phyloP scores from a whole-genome alignment of 106 monocot genomes.

The Iris macrosiphon region DNA sequence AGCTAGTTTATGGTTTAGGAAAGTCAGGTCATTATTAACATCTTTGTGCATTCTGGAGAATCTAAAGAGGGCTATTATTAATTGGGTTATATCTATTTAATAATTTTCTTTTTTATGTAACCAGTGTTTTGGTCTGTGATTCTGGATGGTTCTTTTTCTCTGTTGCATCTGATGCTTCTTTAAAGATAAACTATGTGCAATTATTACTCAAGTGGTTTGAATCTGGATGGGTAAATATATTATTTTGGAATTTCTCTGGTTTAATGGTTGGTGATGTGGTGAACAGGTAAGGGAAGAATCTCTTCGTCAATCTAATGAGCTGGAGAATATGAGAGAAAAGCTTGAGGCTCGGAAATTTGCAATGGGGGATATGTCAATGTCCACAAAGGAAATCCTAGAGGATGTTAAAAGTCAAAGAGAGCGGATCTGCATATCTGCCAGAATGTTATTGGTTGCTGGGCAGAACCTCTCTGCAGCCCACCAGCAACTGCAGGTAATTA shows the following conservation, averaged over 20 bases:
- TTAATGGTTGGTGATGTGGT: conserved; percentile 4
- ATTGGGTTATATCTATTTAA: no score
- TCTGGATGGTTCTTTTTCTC: no score
- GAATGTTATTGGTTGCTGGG: conserved; percentile 52
- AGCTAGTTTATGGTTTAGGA: no score
- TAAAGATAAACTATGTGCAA: no score
- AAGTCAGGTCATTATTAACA: no score
- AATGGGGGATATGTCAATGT: conserved; percentile 37
- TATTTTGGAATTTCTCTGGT: not conserved
- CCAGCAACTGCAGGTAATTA: conserved; percentile 66
- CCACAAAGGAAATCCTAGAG: conserved; percentile 43
- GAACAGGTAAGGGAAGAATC: conserved; percentile 52
- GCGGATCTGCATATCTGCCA: conserved; percentile 41
- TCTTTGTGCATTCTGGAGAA: no score
- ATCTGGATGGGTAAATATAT: not conserved
- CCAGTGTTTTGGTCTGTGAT: no score
- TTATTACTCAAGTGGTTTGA: no score
- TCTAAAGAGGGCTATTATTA: no score
- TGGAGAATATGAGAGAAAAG: conserved; percentile 63
- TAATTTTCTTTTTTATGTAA: no score
- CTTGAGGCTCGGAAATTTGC: conserved; percentile 44
- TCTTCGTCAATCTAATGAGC: conserved; percentile 55
- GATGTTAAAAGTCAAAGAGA: conserved; percentile 38
- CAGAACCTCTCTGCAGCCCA: conserved; percentile 54
- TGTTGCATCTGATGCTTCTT: no score